Conservation (phyloP, 2,329 filamentous ascomycete genomes). For the Lachnellula subtilissima region DNA sequence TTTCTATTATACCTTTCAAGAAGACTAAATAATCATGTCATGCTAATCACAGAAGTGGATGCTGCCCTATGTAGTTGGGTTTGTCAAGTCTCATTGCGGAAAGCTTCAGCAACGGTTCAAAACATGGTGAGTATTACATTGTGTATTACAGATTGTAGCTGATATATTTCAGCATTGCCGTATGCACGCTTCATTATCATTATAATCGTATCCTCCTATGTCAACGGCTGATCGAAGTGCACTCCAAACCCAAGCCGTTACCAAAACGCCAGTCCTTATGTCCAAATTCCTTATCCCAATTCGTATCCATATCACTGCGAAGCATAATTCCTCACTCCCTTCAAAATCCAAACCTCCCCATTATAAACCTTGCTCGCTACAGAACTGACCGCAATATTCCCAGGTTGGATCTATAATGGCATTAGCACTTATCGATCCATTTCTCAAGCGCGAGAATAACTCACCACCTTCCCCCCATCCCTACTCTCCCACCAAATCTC, state of each 20-base stretch:
- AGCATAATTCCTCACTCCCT: conserved; percentile 43
- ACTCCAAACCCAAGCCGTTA: too few relatives aligned
- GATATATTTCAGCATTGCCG: too few relatives aligned
- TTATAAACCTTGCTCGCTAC: conserved; percentile 76
- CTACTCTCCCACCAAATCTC: conserved; percentile 79
- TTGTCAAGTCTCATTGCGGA: too few relatives aligned
- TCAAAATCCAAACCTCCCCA: conserved; percentile 66
- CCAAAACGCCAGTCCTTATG: neutral
- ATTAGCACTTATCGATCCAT: neutral
- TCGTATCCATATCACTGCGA: conserved; percentile 7
- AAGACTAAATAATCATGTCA: too few relatives aligned
- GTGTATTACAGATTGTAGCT: too few relatives aligned
- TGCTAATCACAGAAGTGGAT: too few relatives aligned
- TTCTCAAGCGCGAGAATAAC: conserved; percentile 28
- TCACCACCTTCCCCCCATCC: conserved; percentile 61
- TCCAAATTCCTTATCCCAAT: neutral
- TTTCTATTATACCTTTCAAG: too few relatives aligned
- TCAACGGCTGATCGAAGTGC: too few relatives aligned
- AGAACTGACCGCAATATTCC: conserved; percentile 69
- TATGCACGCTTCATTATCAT: neutral
- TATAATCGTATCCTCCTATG: too few relatives aligned
- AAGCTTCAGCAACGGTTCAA: too few relatives aligned
- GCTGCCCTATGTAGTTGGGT: too few relatives aligned
- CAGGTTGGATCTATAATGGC: conserved; percentile 64
- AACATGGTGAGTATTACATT: too few relatives aligned